A percentile compares a stretch with the other conserved stretches of the same genome.
These are phyloP conservation scores for Chaetomiaceae sp. DNA, from an alignment of 2,329 filamentous ascomycete genomes.

Conservation along the genomic window DNA sequence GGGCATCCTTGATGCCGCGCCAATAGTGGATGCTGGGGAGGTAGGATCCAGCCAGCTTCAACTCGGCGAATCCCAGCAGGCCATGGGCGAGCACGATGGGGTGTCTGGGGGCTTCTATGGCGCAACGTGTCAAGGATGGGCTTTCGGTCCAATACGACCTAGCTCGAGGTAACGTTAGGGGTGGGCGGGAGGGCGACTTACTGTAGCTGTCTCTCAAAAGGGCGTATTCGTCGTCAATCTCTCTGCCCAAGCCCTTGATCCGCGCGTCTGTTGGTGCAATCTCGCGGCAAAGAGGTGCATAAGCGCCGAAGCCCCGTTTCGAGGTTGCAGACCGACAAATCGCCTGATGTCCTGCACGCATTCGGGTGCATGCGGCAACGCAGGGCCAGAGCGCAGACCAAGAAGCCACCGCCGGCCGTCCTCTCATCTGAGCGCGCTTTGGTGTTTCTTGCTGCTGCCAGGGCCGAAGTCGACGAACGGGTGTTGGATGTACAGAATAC, in stretches of 20 bases:
- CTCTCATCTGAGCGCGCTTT: too few species aligned
- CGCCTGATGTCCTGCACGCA: constrained; percentile 6
- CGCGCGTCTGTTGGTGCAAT: constrained; percentile 19
- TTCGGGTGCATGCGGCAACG: not conserved
- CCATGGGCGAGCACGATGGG: constrained; percentile 63
- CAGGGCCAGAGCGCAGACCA: constrained; percentile 2
- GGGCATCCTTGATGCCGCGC: constrained; percentile 57
- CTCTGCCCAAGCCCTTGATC: constrained; percentile 20
- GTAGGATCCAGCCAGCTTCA: constrained; percentile 43
- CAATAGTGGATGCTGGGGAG: constrained; percentile 59
- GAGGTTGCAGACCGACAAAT: constrained; percentile 6
- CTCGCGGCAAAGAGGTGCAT: constrained; percentile 13
- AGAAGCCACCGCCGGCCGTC: not conserved
- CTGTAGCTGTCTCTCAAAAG: constrained; percentile 22
- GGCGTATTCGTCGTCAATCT: constrained; percentile 25
- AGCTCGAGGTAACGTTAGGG: too few species aligned
- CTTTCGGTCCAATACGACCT: not conserved
- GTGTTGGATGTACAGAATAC: too few species aligned
- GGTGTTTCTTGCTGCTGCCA: too few species aligned
- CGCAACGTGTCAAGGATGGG: constrained; percentile 12
- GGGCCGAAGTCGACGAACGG: too few species aligned
- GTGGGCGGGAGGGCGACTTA: constrained; percentile 7
- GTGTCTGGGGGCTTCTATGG: constrained; percentile 49
- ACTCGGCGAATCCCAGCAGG: constrained; percentile 58
- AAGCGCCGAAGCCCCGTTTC: constrained; percentile 12